These are phyloP conservation scores for Aspergillus quadrilineatus DNA, from an alignment of 2,329 filamentous ascomycete genomes.

Conservation along the genomic window DNA sequence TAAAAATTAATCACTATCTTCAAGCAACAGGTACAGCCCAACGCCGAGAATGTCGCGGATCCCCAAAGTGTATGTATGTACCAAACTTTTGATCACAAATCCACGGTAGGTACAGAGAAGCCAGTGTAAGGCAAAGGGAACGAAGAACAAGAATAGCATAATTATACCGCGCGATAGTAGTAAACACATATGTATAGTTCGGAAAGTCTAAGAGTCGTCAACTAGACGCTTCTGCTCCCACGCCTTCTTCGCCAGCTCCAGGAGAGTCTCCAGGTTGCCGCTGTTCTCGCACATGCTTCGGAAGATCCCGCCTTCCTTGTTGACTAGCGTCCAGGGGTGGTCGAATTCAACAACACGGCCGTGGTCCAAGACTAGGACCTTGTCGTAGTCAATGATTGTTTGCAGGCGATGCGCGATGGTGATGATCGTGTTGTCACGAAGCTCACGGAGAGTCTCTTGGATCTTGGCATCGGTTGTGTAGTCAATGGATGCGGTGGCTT, in stretches of 20 bases:
- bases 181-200: conserved; percentile 9
- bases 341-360: conserved; percentile 84
- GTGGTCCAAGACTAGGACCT: conserved; percentile 90
- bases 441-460: conserved; percentile 90
- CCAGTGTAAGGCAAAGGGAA: background rate
- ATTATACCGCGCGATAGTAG: background rate
- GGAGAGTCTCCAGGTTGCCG: conserved; percentile 60
- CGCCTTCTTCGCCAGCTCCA: conserved; percentile 55
- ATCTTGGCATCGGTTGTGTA: conserved; percentile 95
- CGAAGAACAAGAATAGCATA: background rate
- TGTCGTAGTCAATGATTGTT: conserved; percentile 98
- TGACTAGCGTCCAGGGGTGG: conserved; percentile 81
- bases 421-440: conserved; percentile 83
- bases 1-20: background rate
- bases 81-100: conserved; percentile 9
- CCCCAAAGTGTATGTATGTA: conserved; percentile 4
- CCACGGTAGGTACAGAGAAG: background rate
- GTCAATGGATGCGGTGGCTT: conserved; percentile 96
- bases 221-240: conserved; percentile 49
- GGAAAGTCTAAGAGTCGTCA: conserved; percentile 39
- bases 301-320: conserved; percentile 66
- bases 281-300: conserved; percentile 68
- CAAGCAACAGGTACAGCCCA: background rate
- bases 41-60: conserved; percentile 3
- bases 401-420: conserved; percentile 95